phyloP scores from a whole-genome alignment of 2,329 filamentous ascomycete species.

The Paradendryphiella salina region DNA sequence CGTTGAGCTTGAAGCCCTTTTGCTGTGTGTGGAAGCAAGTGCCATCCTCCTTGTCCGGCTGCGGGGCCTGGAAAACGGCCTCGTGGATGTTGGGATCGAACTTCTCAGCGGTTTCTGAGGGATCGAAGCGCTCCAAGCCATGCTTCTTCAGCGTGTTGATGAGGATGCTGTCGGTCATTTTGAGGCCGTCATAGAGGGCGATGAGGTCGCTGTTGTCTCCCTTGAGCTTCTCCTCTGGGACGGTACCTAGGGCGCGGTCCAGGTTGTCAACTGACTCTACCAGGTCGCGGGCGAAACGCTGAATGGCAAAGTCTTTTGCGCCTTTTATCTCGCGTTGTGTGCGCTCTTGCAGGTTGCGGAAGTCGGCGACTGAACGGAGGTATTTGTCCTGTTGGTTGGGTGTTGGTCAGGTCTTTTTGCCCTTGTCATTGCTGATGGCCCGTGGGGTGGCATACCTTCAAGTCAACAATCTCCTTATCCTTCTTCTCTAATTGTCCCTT shows the following conservation, averaged over 20 bases:
- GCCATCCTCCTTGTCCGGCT: conserved; percentile 85
- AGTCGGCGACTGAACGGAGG: conserved; percentile 91
- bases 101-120: conserved; percentile 70
- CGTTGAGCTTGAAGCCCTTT: conserved; percentile 95
- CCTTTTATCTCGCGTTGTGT: conserved; percentile 86
- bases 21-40: conserved; percentile 90
- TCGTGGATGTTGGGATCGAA: conserved; percentile 98
- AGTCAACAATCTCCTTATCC: conserved; percentile 72
- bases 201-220: conserved; percentile 71
- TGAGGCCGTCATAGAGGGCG: conserved; percentile 83
- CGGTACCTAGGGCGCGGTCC: conserved; percentile 83
- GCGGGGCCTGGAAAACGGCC: conserved; percentile 90
- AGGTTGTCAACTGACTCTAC: conserved; percentile 96
- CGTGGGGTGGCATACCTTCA: conserved; percentile 68
- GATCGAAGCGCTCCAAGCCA: conserved; percentile 86
- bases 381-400: conserved; percentile 75
- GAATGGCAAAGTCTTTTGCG: conserved; percentile 90
- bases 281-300: conserved; percentile 90
- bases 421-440: not conserved
- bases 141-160: conserved; percentile 90
- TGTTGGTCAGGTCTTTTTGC: not conserved
- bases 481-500: conserved; percentile 72
- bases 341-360: conserved; percentile 96
- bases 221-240: conserved; percentile 72
- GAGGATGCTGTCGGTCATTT: conserved; percentile 91